These are phyloP conservation scores for Cucumis variabilis DNA, from an alignment of 331 rosid species.

Conservation along the genomic window DNA sequence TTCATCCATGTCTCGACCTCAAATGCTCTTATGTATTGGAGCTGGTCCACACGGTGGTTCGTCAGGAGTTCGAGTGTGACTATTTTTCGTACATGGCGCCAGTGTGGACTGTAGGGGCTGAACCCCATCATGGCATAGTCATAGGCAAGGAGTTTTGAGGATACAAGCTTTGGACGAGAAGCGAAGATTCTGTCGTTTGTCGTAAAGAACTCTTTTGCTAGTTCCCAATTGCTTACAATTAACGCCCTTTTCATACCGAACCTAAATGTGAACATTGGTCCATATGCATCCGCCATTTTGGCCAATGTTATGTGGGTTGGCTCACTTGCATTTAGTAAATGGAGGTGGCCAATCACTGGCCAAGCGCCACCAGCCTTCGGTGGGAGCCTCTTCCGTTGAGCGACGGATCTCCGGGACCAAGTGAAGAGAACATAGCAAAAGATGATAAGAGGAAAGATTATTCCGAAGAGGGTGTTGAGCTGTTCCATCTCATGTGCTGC, in stretches of 20 bases:
- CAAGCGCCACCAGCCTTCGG: not conserved
- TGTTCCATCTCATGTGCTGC: too few species aligned
- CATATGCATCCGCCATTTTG: not conserved
- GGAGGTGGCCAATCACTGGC: slow-evolving; percentile 23
- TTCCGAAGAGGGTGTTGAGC: too few species aligned
- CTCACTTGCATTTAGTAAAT: not conserved
- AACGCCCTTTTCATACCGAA: not conserved
- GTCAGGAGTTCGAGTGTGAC: slow-evolving; percentile 62
- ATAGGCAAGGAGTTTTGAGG: slow-evolving; percentile 48
- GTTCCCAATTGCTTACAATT: slow-evolving; percentile 27
- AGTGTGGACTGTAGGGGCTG: slow-evolving; percentile 50
- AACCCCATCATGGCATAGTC: slow-evolving; percentile 61
- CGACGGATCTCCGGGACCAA: not conserved
- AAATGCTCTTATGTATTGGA: slow-evolving; percentile 49
- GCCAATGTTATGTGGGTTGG: not conserved
- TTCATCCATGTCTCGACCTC: slow-evolving; percentile 43
- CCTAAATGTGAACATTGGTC: not conserved
- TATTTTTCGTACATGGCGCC: slow-evolving; percentile 67
- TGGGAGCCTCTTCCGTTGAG: not conserved
- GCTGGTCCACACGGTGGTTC: slow-evolving; percentile 55
- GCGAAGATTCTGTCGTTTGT: slow-evolving; percentile 53
- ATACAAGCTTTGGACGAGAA: slow-evolving; percentile 41
- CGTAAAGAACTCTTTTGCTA: slow-evolving; percentile 51
- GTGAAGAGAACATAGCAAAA: not conserved
- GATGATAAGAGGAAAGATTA: not conserved